Evolutionary conservation across 768 basidiomycete genomes (phyloP).

Genomic region (Mycena kentingensis): DNA sequence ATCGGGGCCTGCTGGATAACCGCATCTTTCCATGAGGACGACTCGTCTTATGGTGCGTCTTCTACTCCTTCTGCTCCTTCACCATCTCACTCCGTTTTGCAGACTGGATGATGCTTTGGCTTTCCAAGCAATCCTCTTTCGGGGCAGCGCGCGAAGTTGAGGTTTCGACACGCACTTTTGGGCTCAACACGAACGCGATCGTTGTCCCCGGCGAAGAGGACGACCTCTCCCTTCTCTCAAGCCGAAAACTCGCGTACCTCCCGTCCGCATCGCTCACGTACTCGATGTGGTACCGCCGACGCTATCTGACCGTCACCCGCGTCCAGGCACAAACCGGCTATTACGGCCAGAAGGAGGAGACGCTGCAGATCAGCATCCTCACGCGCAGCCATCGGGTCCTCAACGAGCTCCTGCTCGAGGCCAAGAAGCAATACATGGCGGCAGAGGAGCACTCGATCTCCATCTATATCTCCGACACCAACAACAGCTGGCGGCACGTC

Average conservation of each 20-base stretch:
- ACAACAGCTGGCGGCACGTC: constrained; percentile 55
- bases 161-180: constrained; percentile 47
- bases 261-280: constrained; percentile 44
- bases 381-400: constrained; percentile 47
- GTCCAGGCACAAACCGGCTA: constrained; percentile 34
- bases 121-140: constrained; percentile 40
- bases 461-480: constrained; percentile 50
- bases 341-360: constrained; percentile 39
- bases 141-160: constrained; percentile 51
- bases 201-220: constrained; percentile 42
- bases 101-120: constrained; percentile 77
- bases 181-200: constrained; percentile 32
- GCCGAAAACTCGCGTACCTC: constrained; percentile 43
- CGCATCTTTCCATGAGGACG: constrained; percentile 59
- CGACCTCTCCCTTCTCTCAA: constrained; percentile 27
- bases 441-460: constrained; percentile 53
- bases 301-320: constrained; percentile 45
- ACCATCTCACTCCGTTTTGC: constrained; percentile 3
- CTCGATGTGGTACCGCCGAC: constrained; percentile 51
- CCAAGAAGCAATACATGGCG: constrained; percentile 51
- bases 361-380: constrained; percentile 53
- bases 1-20: constrained; percentile 63
- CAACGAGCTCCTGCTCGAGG: constrained; percentile 55
- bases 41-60: constrained; percentile 55
- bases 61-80: constrained; percentile 2